Evolutionary conservation across 176 grass and related monocot species (phyloP).

Genomic region (Phoenix roebelenii): DNA sequence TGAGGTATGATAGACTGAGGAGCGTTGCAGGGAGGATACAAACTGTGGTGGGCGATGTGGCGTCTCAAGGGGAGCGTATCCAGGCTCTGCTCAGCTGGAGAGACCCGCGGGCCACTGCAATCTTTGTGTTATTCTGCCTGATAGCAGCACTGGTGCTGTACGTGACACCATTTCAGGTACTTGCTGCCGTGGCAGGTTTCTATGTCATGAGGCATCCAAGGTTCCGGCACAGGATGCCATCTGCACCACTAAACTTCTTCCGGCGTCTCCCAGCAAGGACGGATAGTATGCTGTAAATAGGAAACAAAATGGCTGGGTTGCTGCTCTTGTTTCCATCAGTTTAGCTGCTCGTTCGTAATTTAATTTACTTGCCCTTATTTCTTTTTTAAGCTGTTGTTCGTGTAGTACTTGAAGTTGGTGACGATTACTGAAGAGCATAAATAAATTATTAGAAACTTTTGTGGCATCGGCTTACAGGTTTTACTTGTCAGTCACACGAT

Average conservation of each 20-base stretch:
- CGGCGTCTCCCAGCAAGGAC: constrained; percentile 66
- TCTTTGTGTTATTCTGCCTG: constrained; percentile 87
- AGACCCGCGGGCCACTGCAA: constrained; percentile 70
- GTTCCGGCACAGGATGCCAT: constrained; percentile 79
- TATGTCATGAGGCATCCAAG: constrained; percentile 86
- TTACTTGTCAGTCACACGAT: too few relatives aligned
- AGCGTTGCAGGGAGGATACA: constrained; percentile 88
- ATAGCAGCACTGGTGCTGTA: constrained; percentile 68
- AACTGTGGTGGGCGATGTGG: constrained; percentile 83
- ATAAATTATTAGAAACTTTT: too few relatives aligned
- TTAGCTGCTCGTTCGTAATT: too few relatives aligned
- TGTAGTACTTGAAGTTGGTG: too few relatives aligned
- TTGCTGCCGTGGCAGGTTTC: constrained; percentile 69
- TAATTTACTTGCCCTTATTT: too few relatives aligned
- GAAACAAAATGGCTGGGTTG: background rate
- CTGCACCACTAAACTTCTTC: constrained; percentile 75
- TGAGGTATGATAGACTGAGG: constrained; percentile 89
- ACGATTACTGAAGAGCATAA: too few relatives aligned
- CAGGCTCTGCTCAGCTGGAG: constrained; percentile 95
- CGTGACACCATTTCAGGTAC: constrained; percentile 76
- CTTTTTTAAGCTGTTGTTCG: too few relatives aligned
- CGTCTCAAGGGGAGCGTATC: constrained; percentile 88
- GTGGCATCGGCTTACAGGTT: too few relatives aligned
- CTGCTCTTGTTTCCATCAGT: too few relatives aligned
- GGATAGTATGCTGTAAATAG: constrained; percentile 72